Evolutionary conservation across 495 filamentous ascomycete genomes (phyloP).

Genomic region (Tuber umbilicatum): DNA sequence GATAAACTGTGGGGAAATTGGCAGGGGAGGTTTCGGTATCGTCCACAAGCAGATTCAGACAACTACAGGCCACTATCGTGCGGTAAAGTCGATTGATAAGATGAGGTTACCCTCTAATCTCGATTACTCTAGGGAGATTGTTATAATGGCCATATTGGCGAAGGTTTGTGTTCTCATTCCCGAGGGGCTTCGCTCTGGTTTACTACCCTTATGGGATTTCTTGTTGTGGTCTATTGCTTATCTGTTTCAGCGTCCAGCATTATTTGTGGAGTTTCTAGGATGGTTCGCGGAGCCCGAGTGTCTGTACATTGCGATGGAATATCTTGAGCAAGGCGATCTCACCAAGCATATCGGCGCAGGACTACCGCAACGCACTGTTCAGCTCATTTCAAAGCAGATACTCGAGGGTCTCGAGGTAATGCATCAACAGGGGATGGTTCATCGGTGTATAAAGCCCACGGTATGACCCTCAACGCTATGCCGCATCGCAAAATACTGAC

Average conservation of each 20-base stretch:
- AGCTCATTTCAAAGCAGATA: slow-evolving; percentile 6
- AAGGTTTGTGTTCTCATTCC: neutral
- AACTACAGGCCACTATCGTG: neutral
- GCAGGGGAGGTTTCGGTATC: neutral
- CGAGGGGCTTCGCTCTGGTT: neutral
- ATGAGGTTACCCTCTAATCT: neutral
- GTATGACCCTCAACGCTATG: too few relatives aligned
- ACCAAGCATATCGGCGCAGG: neutral
- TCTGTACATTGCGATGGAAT: slow-evolving; percentile 15
- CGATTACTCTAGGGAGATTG: neutral
- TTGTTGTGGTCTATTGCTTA: too few relatives aligned
- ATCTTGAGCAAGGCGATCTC: slow-evolving; percentile 8
- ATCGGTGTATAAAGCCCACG: too few relatives aligned
- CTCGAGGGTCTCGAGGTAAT: slow-evolving; percentile 10
- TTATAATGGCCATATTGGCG: neutral
- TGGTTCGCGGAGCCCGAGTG: slow-evolving; percentile 6
- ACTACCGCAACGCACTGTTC: neutral
- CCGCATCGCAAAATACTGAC: too few relatives aligned
- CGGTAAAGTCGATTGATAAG: neutral
- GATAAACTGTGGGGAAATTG: too few relatives aligned
- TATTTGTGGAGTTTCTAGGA: slow-evolving; percentile 12
- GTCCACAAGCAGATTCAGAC: neutral
- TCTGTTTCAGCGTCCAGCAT: neutral
- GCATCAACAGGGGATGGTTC: slow-evolving; percentile 5
- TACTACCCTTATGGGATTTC: too few relatives aligned